Evolutionary conservation across 108 stramenopile species (phyloP), one percentile per base, ranked within the genome.

Genomic region (Skeletonema marinoi): DNA sequence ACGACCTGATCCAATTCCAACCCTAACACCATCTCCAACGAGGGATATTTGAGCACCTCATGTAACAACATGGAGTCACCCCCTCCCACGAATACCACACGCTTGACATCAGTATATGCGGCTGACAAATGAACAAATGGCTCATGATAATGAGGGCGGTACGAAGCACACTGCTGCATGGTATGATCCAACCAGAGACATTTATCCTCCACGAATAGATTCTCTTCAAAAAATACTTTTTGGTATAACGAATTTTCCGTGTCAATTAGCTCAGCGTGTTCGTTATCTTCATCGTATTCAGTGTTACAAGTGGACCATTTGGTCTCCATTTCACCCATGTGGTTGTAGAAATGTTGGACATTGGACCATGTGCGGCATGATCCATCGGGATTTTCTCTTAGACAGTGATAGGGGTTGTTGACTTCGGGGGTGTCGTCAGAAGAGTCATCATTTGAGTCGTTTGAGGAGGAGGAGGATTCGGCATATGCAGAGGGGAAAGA

Each of bases 11-110:
- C 93, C 30, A 96, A 65, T 70, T 96, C 95, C 63, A 96, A 73
- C 17, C 95, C 95, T 25, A 96, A 80, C n/a, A 92, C 90, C 39
- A 88, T 33, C 64, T 96, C 91, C 39, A 96, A 62, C 21, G 71
- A 71, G 14, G 90, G 90, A 68, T 93, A 96, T 71, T 96, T 93
- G 69, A 96, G 71, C 0, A 78, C 67, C 70, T 96, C 95, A 70
- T 96, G 90, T 69, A 96, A 69, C 0, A 96, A 70, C 95, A 96
- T 96, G 62, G 91, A 87, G 50, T 96, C 95, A 11, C 95, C 95
- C 21, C 95, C 95, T 25, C 95, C 95, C 36, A 96, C 81, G 42
- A 90, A 96, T 9, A 92, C 66, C 13, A 91, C 85, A 31, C 90
- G 86, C 51, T 85, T 84, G 21, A 94, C 72, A 16, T 87, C 68